Base-by-base conservation (phyloP, 176 grass and related monocot genomes). In the Poa annua region DNA sequence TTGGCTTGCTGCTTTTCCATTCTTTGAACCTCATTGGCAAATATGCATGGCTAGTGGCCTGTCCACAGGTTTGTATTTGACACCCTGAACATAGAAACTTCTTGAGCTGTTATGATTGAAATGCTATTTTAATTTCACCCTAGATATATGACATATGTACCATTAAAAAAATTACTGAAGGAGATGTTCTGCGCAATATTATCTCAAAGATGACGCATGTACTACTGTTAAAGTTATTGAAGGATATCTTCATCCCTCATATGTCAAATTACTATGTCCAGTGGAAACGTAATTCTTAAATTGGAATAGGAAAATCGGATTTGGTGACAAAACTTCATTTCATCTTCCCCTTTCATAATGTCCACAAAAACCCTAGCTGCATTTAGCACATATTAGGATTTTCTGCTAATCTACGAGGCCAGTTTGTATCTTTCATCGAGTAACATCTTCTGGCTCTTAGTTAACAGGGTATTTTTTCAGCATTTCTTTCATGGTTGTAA, bases 1-100 rank as follows among this genome's bases (percentile, higher is more conserved):
- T 67, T 98, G 95, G 95, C 90, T 94, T 75, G 95, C 92, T 10
- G 86, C 86, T 64, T 94, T 98, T 88, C 95, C 95, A 88, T 91
- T 98, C 55, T 98, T 98, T 91, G 95, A 98, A 82, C 95, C 95
- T 77, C 95, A 98, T 80, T 98, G 95, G 95, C 92, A 98, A 87
- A 85, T 98, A 83, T 95, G 95, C 82, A 98, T 98, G 95, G 90
- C 95, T 66, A 54, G 78, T 77, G 95, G 95, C 66, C 86, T 94
- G 76, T 98, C 95, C 47, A 98, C 92, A 91, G 92, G 94, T 97
- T 90, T 53, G 86, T 75, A n/a, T 55, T 80, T 73, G 56, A 78
- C 59, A 76, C 52, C 59, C 48, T 79, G 75, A 80, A 19, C 6
- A 61, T 29, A 70, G 72, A 63, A 72, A 88, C 14, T 77, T 86